phyloP scores from a whole-genome alignment of 2,329 filamentous ascomycete species.

The Microcera coccophila region DNA sequence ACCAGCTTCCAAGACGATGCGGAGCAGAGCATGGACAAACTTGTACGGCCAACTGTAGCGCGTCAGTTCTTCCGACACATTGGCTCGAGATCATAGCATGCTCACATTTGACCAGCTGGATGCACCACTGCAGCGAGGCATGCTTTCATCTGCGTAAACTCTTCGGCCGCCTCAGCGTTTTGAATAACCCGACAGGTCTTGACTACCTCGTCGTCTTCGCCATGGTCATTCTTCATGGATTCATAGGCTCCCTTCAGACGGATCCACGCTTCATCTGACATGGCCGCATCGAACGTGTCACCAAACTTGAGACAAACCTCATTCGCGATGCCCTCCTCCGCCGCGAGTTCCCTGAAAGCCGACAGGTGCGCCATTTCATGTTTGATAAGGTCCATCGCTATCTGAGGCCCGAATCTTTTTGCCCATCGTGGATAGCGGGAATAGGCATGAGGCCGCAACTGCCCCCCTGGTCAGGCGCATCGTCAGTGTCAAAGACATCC shows the following conservation, averaged over 20 bases:
- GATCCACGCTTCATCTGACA: slow-evolving; percentile 10
- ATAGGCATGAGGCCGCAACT: slow-evolving; percentile 9
- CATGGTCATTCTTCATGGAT: slow-evolving; percentile 9
- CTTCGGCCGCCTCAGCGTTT: slow-evolving; percentile 5
- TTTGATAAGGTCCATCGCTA: slow-evolving; percentile 5
- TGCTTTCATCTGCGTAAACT: slow-evolving; percentile 10
- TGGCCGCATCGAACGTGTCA: slow-evolving; percentile 10
- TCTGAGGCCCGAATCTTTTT: slow-evolving; percentile 3
- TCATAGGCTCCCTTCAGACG: slow-evolving; percentile 5
- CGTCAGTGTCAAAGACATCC: not conserved
- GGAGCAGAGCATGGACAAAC: slow-evolving; percentile 9
- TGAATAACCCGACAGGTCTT: slow-evolving; percentile 7
- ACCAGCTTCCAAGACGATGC: slow-evolving; percentile 6
- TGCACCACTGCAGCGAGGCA: slow-evolving; percentile 8
- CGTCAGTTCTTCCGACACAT: not conserved
- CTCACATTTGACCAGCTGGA: slow-evolving; percentile 9
- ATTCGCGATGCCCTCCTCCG: slow-evolving; percentile 6
- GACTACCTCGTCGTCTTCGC: slow-evolving; percentile 8
- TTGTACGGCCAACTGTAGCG: slow-evolving; percentile 9
- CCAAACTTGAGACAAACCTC: slow-evolving; percentile 11
- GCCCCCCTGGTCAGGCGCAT: slow-evolving; percentile 2
- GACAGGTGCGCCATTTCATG: slow-evolving; percentile 11
- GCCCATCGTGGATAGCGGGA: slow-evolving; percentile 7
- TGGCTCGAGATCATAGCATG: not conserved
- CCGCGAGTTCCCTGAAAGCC: slow-evolving; percentile 5